Evolutionary conservation across 179 eudicot genomes (phyloP).

Genomic region (Camellia oleifera): DNA sequence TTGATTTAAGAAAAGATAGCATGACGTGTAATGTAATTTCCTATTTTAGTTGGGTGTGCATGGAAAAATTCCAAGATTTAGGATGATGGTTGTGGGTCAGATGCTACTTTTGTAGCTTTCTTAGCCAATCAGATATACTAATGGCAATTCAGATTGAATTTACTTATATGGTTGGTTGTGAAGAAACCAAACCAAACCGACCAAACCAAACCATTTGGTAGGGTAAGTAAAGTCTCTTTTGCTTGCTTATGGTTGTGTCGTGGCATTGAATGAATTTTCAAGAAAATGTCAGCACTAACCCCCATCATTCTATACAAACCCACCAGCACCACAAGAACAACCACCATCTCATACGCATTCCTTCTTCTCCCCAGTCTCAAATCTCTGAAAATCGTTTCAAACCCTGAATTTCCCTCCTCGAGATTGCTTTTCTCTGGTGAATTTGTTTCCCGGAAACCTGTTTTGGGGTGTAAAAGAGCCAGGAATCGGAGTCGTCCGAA

Average conservation of each 20-base stretch:
- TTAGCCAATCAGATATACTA: too few relatives aligned
- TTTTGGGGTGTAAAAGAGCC: background rate
- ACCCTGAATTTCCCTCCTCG: background rate
- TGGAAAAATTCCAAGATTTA: too few relatives aligned
- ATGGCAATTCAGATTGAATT: too few relatives aligned
- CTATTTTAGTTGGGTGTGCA: too few relatives aligned
- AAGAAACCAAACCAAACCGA: too few relatives aligned
- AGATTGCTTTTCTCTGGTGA: background rate
- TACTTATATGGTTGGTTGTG: too few relatives aligned
- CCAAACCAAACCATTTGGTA: too few relatives aligned
- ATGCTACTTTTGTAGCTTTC: too few relatives aligned
- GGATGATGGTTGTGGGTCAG: too few relatives aligned
- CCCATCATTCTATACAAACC: background rate
- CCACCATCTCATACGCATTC: background rate
- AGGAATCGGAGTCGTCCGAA: background rate
- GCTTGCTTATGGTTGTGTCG: background rate
- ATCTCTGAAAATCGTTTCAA: background rate
- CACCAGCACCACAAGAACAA: background rate
- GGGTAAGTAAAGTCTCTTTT: background rate
- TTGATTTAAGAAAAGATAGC: too few relatives aligned
- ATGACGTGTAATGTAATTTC: too few relatives aligned
- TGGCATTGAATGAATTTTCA: background rate
- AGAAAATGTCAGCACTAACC: conserved; percentile 5
- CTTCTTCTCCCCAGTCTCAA: background rate
- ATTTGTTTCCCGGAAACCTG: conserved; percentile 1